phyloP scores from a whole-genome alignment of 352 stramenopile species.

The Globisporangium orthogonon region DNA sequence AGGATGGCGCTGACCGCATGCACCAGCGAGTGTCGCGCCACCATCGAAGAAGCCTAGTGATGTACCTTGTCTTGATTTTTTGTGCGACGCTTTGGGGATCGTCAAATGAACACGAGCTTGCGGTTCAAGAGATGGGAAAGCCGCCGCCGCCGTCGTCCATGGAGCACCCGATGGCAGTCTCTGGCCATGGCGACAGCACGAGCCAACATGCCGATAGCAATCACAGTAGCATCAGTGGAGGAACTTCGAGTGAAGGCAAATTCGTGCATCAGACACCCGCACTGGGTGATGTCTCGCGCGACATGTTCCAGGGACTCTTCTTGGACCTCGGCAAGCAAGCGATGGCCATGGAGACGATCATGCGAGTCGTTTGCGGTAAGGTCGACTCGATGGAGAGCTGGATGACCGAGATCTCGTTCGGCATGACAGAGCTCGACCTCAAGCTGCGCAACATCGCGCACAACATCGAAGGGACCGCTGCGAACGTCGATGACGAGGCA shows the following conservation, averaged over 20 bases:
- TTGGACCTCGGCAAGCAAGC: conserved; percentile 66
- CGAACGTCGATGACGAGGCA: conserved; percentile 48
- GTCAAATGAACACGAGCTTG: no score
- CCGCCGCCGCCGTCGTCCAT: conserved; percentile 6
- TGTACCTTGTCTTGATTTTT: background rate
- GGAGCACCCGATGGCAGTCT: conserved; percentile 11
- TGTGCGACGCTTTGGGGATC: background rate
- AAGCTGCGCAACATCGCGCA: conserved; percentile 75
- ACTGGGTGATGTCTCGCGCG: conserved; percentile 22
- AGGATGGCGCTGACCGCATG: background rate
- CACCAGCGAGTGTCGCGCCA: background rate
- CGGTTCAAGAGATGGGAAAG: conserved; percentile 19
- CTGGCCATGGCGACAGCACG: background rate
- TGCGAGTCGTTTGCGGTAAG: conserved; percentile 61
- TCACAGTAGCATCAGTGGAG: background rate
- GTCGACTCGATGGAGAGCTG: conserved; percentile 72
- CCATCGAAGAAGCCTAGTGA: background rate
- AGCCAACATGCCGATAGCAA: background rate
- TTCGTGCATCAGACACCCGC: background rate
- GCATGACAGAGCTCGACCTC: conserved; percentile 69
- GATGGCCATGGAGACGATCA: conserved; percentile 67
- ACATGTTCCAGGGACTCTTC: conserved; percentile 69
- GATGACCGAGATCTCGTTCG: conserved; percentile 66
- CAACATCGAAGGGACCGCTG: conserved; percentile 71
- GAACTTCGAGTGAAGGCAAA: background rate